Evolutionary conservation across 805 yeast species (phyloP), one percentile per base, ranked within the genome.

Genomic region (Saccharomycopsis vini): DNA sequence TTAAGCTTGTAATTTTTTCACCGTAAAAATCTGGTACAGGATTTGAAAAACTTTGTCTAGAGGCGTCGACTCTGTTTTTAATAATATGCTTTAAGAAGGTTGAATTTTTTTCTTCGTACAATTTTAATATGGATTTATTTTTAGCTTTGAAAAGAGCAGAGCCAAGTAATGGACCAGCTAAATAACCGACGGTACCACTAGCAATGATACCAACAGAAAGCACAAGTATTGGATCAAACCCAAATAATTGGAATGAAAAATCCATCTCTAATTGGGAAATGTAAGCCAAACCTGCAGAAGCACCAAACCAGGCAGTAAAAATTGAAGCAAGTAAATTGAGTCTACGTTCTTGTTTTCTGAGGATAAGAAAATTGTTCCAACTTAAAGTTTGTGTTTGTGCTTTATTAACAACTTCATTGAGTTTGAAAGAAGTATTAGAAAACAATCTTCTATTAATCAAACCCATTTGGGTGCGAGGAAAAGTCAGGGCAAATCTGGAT

Each of bases 1-100:
- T 75, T 57, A 90, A 64, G 42, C 94, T 81, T 42, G 87, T 86
- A 50, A 92, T 89, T 63, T 85, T 85, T 66, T 92, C 98, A 33
- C 98, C 98, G 60, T 92, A 92, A 65, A 88, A 92, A 63, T 92
- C 98, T n/a, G 97, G 96, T 38, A 92, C 95, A 12, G 97, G 97
- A 63, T 90, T 92, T 44, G 84, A 73, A 64, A 88, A 81, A 56
- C 88, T 77, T 65, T 89, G 96, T 45, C 83, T 77, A 16, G 89
- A 74, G 18, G 98, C 95, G 66, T 92, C 95, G 24, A 89, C 97
- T 56, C 98, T 73, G 63, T 87, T 82, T 46, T 69, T 69, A 54
- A 74, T 76, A 50, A 92, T 73, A 57, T 77, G 90, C 52, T 73
- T 73, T 59, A 90, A 68, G 54, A 90, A 92, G 32, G 72, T 68